Base-by-base conservation (phyloP, 78 protist species). In the Dictyostelium brefeldianum region DNA sequence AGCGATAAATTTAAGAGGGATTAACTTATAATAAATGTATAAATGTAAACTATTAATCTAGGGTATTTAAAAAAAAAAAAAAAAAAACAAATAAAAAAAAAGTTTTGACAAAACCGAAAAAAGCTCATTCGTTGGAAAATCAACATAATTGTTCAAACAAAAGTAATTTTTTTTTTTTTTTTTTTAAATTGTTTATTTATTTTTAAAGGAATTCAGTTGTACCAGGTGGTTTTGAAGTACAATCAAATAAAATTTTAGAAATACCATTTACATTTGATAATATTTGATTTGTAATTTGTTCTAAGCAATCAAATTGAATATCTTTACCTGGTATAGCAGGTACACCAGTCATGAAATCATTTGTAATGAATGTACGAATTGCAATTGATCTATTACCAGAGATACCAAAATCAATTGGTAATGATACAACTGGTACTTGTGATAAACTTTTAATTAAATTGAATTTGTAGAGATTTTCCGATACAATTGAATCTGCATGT, bases 181-280 rank as follows among this genome's bases (percentile, higher is more conserved):
- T 31, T 65, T 25, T 29, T 71, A 46, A 43, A 43, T 71, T 67
- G 15, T 27, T 20, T 67, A 36, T 67, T 2, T 71, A 14, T 10
- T 14, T 70, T 95, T 84, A 98, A 56, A 97, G 97, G 93, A 96
- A 98, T 92, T 98, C 99, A 43, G 97, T 98, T 10, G 99, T 98
- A 75, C 98, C 99, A 7, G 99, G 99, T 31, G 99, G 99, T 91
- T 98, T 98, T 29, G 96, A 41, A 4, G 98, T 97, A 31, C 97
- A 29, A 84, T 98, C 99, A 47, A 89, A 96, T 56, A 92, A 94
- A 29, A 97, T 96, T 46, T 98, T 93, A 5, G 93, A 51, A 46
- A 97, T 70, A 46, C 92, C 95, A 8, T n/a, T 41, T 27, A 95
- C 85, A 74, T 64, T 59, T 27, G 36, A 20, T 47, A 43, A 15